Base-by-base conservation (phyloP, 2,329 filamentous ascomycete genomes). In the Rhynchosporium secalis region DNA sequence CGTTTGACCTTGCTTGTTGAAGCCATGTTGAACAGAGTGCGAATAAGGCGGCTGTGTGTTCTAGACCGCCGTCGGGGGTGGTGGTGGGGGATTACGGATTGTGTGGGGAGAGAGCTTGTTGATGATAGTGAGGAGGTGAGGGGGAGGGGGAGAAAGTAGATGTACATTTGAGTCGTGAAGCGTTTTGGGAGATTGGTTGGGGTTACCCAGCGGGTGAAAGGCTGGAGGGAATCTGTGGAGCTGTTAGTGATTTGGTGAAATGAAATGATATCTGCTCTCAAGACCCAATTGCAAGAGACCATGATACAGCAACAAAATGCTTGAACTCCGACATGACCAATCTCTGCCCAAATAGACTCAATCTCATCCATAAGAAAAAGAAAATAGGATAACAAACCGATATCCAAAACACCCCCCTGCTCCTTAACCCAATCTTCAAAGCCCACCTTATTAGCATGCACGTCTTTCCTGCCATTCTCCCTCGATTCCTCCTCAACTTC, bases 101-200 rank as follows among this genome's bases (percentile, higher is more conserved):
- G 66, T 4, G 73, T 57, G 2, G 62, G 43, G n/a, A 69, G 20
- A 55, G 47, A 60, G 61, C 12, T 63, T 52, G 54, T 28, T 41
- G 58, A 9, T 29, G 58, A 13, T 20, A 48, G 20, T 13, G 63
- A 66, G 13, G 75, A 69, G 33, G 33, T 36, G 13, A 72, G 62
- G 7, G 63, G 47, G 13, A 87, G 76, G 0, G 92, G 92, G 2
- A 97, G 81, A 75, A 96, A 88, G 76, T 96, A 96, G 10, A 98
- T 75, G 76, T 98, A 99, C 94, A 98, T 98, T 74, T 97, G 93
- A 0, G 94, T 97, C 0, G 90, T 91, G 77, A 96, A 99, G 51
- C 95, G 84, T 70, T 88, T 91, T 0, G 86, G 83, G 1, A 88
- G 78, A 65, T 84, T 86, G 0, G 80, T 76, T 0, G 94, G 94